phyloP scores from a whole-genome alignment of 768 basidiomycete genomes.

The Kondoa malvinella region DNA sequence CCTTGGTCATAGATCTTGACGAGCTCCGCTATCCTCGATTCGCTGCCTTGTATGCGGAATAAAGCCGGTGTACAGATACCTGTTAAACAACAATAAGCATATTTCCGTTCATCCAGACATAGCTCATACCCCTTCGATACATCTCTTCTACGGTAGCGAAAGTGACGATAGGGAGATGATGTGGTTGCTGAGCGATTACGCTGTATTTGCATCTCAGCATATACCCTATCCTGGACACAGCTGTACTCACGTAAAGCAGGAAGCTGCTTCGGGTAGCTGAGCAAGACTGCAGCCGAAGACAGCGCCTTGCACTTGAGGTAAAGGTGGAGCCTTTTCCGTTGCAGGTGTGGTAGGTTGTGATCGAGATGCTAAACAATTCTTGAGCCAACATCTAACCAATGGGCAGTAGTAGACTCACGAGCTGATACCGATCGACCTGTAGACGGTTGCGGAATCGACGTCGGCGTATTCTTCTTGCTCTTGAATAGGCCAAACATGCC shows the following conservation, averaged over 20 bases:
- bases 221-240: neutral
- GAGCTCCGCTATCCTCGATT: constrained; percentile 34
- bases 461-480: neutral
- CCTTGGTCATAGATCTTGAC: constrained; percentile 33
- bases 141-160: constrained; percentile 35
- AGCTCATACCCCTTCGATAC: constrained; percentile 35
- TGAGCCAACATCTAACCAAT: neutral
- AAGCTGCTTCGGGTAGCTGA: neutral
- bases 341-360: neutral
- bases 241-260: neutral
- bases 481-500: neutral
- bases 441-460: neutral
- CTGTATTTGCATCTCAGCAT: neutral
- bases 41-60: constrained; percentile 36
- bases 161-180: constrained; percentile 18
- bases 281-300: neutral
- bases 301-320: neutral
- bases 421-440: neutral
- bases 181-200: constrained; percentile 8
- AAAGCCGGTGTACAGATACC: constrained; percentile 37
- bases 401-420: neutral
- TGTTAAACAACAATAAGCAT: constrained; percentile 15
- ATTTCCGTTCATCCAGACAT: neutral
- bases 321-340: neutral
- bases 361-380: neutral